phyloP scores from a whole-genome alignment of 2,329 filamentous ascomycete species.

The Truncatella angustata region DNA sequence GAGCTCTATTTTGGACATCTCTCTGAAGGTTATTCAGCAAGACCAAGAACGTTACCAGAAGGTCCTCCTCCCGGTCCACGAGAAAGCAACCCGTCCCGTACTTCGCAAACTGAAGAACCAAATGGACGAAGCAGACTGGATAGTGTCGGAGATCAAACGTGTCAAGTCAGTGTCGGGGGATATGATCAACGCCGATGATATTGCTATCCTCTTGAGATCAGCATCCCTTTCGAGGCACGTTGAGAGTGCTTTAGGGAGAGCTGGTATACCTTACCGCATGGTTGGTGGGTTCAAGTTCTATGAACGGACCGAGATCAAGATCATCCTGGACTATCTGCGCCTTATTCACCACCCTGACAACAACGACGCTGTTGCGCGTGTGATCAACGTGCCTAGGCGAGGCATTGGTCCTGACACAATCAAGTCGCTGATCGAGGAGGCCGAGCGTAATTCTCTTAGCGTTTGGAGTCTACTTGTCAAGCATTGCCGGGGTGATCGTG shows the following conservation, averaged over 20 bases:
- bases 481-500: constrained; percentile 50
- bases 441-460: constrained; percentile 65
- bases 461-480: constrained; percentile 72
- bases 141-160: constrained; percentile 79
- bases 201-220: constrained; percentile 85
- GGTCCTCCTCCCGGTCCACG: constrained; percentile 75
- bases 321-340: constrained; percentile 82
- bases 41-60: constrained; percentile 80
- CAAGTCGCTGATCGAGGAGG: constrained; percentile 72
- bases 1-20: constrained; percentile 75
- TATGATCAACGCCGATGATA: constrained; percentile 72
- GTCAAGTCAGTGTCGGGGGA: constrained; percentile 68
- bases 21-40: constrained; percentile 86
- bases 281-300: constrained; percentile 90
- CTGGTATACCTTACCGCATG: constrained; percentile 87
- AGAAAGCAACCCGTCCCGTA: constrained; percentile 75
- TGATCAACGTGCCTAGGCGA: constrained; percentile 81
- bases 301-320: constrained; percentile 84
- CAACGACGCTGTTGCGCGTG: constrained; percentile 78
- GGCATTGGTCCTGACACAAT: constrained; percentile 79
- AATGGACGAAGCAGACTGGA: constrained; percentile 79
- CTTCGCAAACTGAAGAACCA: constrained; percentile 71
- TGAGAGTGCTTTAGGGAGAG: constrained; percentile 76
- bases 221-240: constrained; percentile 81
- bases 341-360: constrained; percentile 82